These are phyloP conservation scores for Leucoagaricus sp. DNA, from an alignment of 1,284 basidiomycete genomes.

Conservation along the genomic window DNA sequence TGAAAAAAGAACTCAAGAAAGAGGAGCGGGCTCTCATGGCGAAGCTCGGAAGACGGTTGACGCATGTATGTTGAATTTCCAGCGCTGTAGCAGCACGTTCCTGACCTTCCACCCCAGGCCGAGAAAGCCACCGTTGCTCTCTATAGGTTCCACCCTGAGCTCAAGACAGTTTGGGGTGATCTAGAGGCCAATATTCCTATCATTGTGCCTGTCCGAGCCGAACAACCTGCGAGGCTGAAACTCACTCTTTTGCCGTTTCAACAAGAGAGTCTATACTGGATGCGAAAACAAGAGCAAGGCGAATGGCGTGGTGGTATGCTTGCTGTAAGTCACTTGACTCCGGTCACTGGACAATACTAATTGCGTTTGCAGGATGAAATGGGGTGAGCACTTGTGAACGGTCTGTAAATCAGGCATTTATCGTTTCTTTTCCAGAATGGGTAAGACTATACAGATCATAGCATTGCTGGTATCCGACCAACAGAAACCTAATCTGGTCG, in stretches of 20 bases:
- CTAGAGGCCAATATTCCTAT: slow-evolving; percentile 67
- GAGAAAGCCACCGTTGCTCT: slow-evolving; percentile 76
- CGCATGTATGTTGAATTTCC: slow-evolving; percentile 46
- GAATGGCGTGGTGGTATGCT: slow-evolving; percentile 93
- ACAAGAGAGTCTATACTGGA: slow-evolving; percentile 93
- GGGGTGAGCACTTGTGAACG: slow-evolving; percentile 55
- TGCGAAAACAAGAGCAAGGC: slow-evolving; percentile 90
- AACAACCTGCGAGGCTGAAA: slow-evolving; percentile 83
- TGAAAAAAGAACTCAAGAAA: slow-evolving; percentile 36
- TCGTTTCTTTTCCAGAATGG: slow-evolving; percentile 74
- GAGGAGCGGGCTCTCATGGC: slow-evolving; percentile 52
- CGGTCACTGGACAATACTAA: slow-evolving; percentile 11
- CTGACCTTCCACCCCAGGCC: slow-evolving; percentile 44
- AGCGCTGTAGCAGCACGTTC: background rate
- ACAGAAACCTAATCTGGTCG: slow-evolving; percentile 84
- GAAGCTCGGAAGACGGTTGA: slow-evolving; percentile 71
- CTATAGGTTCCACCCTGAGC: slow-evolving; percentile 71
- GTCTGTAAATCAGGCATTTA: background rate
- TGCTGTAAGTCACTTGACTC: slow-evolving; percentile 58
- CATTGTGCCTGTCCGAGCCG: slow-evolving; percentile 68
- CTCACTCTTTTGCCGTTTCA: slow-evolving; percentile 79
- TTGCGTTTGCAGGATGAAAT: slow-evolving; percentile 73
- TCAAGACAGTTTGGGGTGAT: slow-evolving; percentile 88
- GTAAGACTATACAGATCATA: slow-evolving; percentile 98
- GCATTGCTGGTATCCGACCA: slow-evolving; percentile 83